Evolutionary conservation across 768 basidiomycete species (phyloP).

Genomic region (Cyathus striatus): DNA sequence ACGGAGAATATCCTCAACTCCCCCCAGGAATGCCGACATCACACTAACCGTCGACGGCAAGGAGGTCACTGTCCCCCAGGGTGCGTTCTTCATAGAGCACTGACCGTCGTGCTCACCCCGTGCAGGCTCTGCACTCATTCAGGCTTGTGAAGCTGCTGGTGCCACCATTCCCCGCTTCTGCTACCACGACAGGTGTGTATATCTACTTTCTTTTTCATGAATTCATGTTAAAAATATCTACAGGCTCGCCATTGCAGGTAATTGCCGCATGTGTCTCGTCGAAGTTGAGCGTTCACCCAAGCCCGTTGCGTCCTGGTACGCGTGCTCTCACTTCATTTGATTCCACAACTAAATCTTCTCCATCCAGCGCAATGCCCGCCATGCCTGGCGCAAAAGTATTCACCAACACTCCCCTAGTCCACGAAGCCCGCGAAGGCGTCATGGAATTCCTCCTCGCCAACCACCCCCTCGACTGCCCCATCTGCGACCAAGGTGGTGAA

Average conservation of each 20-base stretch:
- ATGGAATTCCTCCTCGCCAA: constrained; percentile 99
- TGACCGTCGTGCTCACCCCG: too few relatives aligned
- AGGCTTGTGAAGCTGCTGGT: constrained; percentile 91
- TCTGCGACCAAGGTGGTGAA: constrained; percentile 98
- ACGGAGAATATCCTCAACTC: constrained; percentile 61
- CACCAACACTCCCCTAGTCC: constrained; percentile 88
- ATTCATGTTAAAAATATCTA: constrained; percentile 3
- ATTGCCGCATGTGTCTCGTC: constrained; percentile 98
- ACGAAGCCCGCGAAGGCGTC: constrained; percentile 92
- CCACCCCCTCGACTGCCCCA: constrained; percentile 97
- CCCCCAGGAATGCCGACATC: constrained; percentile 68
- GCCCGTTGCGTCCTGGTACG: constrained; percentile 88
- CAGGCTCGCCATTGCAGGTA: constrained; percentile 94
- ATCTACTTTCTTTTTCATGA: neutral
- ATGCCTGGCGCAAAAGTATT: constrained; percentile 92
- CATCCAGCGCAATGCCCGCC: constrained; percentile 88
- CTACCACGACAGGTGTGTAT: constrained; percentile 73
- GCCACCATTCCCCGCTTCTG: constrained; percentile 78
- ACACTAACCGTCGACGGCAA: constrained; percentile 96
- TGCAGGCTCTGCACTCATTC: constrained; percentile 91
- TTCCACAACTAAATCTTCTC: constrained; percentile 1
- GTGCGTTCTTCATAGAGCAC: too few relatives aligned
- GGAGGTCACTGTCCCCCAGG: constrained; percentile 95
- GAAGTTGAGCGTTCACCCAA: constrained; percentile 96
- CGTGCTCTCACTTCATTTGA: constrained; percentile 3